Conservation (phyloP, 2,329 filamentous ascomycete genomes). For the Curvularia verruculosa region DNA sequence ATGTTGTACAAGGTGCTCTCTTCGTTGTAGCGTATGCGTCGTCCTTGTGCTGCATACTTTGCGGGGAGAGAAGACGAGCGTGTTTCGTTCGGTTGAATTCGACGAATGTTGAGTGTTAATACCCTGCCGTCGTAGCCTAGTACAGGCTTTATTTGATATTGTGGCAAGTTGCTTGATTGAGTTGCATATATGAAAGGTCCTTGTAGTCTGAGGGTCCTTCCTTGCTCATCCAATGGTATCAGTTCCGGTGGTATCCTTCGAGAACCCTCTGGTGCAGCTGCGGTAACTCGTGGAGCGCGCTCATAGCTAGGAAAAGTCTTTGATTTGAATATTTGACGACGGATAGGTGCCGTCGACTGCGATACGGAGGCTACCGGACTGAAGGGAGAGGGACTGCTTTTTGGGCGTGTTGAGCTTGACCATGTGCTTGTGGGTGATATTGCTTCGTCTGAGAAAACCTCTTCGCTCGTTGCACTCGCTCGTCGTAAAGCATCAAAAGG, state of each 20-base stretch:
- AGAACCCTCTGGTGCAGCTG: neutral
- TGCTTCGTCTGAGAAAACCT: neutral
- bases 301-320: slow-evolving; percentile 6
- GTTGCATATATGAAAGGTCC: slow-evolving; percentile 29
- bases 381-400: slow-evolving; percentile 5
- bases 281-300: neutral
- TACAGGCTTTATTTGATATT: slow-evolving; percentile 32
- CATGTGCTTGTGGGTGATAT: slow-evolving; percentile 8
- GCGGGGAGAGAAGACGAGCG: slow-evolving; percentile 20
- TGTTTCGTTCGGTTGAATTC: slow-evolving; percentile 25
- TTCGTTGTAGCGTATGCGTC: slow-evolving; percentile 24
- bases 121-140: slow-evolving; percentile 17
- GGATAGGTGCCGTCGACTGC: neutral
- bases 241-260: slow-evolving; percentile 20
- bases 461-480: neutral
- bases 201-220: slow-evolving; percentile 22
- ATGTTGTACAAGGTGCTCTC: slow-evolving; percentile 31
- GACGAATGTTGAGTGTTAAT: slow-evolving; percentile 24
- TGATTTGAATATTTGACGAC: neutral
- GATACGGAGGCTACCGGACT: neutral
- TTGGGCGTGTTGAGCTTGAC: slow-evolving; percentile 5
- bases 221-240: slow-evolving; percentile 21
- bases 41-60: slow-evolving; percentile 1
- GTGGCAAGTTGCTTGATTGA: slow-evolving; percentile 21
- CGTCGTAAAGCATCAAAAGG: slow-evolving; percentile 1